A percentile compares a stretch with the other conserved stretches of the same genome.
These are phyloP conservation scores for Macrophomina pseudophaseolina DNA, from an alignment of 2,329 filamentous ascomycete genomes.

Conservation along the genomic window DNA sequence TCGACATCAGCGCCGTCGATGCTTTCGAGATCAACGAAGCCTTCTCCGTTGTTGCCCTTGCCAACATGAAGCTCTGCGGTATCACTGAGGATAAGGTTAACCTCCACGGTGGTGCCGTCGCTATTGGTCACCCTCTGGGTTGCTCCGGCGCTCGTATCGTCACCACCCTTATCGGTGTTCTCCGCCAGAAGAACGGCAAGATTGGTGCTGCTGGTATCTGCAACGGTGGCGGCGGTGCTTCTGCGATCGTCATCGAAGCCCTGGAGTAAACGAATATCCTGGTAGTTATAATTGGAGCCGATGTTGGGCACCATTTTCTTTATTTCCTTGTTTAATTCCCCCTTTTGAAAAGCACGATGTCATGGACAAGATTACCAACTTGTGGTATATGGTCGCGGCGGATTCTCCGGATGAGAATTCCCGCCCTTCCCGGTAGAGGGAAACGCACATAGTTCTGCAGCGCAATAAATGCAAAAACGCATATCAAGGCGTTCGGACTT, in stretches of 20 bases:
- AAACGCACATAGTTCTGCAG: constrained; percentile 10
- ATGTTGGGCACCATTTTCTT: neutral
- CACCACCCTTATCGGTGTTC: constrained; percentile 84
- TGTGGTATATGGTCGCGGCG: constrained; percentile 10
- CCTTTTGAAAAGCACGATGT: constrained; percentile 11
- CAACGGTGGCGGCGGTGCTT: constrained; percentile 96
- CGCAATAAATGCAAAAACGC: constrained; percentile 1
- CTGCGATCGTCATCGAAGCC: constrained; percentile 85
- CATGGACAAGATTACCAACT: constrained; percentile 21
- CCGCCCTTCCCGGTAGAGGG: neutral
- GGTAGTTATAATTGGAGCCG: neutral
- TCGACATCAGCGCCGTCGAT: constrained; percentile 78
- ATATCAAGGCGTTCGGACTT: neutral
- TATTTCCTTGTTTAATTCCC: constrained; percentile 17
- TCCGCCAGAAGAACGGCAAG: constrained; percentile 90
- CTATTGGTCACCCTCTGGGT: constrained; percentile 92
- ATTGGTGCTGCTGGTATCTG: constrained; percentile 94
- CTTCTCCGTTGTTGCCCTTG: constrained; percentile 93
- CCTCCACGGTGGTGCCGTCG: constrained; percentile 91
- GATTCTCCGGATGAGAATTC: neutral
- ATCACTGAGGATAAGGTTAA: constrained; percentile 88
- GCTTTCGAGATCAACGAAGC: constrained; percentile 99
- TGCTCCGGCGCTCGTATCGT: constrained; percentile 93
- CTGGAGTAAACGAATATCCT: constrained; percentile 36
- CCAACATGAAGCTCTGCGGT: constrained; percentile 90